phyloP scores from a whole-genome alignment of 108 stramenopile genomes.

The Cyclotella sp. region DNA sequence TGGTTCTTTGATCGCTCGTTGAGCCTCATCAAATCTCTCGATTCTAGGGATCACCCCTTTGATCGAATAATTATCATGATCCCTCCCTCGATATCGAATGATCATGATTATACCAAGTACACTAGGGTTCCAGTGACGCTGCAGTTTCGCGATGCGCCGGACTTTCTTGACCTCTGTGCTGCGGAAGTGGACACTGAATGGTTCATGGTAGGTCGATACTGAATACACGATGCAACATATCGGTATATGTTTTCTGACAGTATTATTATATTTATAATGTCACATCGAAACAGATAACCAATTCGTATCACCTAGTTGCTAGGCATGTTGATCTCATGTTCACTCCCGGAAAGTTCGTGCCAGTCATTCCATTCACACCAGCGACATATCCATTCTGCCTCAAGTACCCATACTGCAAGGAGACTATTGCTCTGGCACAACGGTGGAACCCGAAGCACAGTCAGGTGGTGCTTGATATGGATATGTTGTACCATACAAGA shows the following conservation, averaged over 20 bases:
- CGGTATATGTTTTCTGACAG: no score
- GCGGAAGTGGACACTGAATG: constrained; percentile 38
- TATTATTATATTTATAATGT: no score
- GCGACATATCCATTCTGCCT: constrained; percentile 43
- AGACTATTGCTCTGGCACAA: constrained; percentile 31
- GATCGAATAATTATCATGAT: constrained; percentile 38
- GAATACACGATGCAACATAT: no score
- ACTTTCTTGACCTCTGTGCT: constrained; percentile 42
- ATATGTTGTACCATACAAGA: constrained; percentile 50
- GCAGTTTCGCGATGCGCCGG: constrained; percentile 28
- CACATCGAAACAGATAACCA: constrained; percentile 6
- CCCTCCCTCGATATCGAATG: constrained; percentile 19
- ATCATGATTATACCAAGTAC: constrained; percentile 37
- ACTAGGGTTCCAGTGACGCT: constrained; percentile 31
- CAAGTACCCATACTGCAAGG: constrained; percentile 39
- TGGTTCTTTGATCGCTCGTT: constrained; percentile 35
- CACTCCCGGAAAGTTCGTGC: constrained; percentile 29
- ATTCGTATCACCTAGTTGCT: constrained; percentile 26
- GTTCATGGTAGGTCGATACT: constrained; percentile 23
- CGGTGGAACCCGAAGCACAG: constrained; percentile 42
- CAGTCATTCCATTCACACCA: constrained; percentile 33
- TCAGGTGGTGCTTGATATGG: constrained; percentile 42
- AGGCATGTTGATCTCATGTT: constrained; percentile 47
- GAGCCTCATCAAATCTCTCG: constrained; percentile 32
- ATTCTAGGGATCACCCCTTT: constrained; percentile 37